Conservation (phyloP, 768 basidiomycete genomes). For the Lanmaoa pseudosensibilis region DNA sequence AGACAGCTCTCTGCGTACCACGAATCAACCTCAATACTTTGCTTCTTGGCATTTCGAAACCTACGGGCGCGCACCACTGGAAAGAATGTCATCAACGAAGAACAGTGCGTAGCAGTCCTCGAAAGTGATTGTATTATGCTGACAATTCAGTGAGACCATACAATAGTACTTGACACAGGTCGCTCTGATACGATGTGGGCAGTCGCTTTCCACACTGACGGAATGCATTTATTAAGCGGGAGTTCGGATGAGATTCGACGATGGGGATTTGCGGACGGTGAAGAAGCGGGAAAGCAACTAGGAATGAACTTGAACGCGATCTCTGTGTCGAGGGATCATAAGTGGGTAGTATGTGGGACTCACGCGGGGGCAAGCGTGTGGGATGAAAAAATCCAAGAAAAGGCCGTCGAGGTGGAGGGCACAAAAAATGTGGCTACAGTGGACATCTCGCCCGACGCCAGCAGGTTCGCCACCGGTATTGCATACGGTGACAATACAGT, state of each 20-base stretch:
- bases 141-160: neutral
- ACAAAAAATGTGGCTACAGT: accelerated
- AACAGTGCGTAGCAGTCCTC: neutral
- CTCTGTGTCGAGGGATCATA: neutral
- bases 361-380: neutral
- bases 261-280: neutral
- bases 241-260: neutral
- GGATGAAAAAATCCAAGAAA: neutral
- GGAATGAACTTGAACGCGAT: neutral
- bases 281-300: neutral
- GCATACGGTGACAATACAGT: too few species aligned
- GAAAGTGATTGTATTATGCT: neutral
- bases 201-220: neutral
- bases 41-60: neutral
- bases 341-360: neutral
- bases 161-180: neutral
- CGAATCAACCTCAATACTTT: neutral
- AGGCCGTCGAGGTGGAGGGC: neutral
- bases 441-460: neutral
- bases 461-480: neutral
- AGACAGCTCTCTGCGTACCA: neutral
- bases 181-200: neutral
- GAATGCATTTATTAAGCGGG: neutral
- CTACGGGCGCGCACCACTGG: neutral
- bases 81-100: neutral